Evolutionary conservation across 345 rosid genomes (phyloP).

Genomic region (Salix suchowensis): DNA sequence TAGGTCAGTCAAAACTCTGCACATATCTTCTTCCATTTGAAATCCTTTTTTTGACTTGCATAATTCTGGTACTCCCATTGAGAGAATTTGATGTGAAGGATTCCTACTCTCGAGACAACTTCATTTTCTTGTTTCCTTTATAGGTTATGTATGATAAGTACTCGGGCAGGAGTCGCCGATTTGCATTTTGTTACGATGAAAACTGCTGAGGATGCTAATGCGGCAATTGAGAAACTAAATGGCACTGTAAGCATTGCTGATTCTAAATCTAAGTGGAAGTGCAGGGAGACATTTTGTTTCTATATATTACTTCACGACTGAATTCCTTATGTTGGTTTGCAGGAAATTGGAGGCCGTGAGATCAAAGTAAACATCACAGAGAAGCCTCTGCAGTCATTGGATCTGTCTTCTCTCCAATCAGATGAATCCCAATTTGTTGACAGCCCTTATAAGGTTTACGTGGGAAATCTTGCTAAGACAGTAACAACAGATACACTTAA

Average conservation of each 20-base stretch:
- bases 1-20: background rate
- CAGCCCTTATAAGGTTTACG: constrained; percentile 69
- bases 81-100: background rate
- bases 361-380: constrained; percentile 82
- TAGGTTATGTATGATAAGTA: constrained; percentile 90
- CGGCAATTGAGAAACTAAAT: constrained; percentile 72
- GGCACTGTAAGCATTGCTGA: constrained; percentile 50
- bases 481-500: constrained; percentile 60
- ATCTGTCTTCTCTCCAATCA: constrained; percentile 45
- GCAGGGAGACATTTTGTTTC: background rate
- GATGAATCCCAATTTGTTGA: constrained; percentile 72
- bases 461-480: constrained; percentile 85
- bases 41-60: background rate
- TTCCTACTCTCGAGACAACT: background rate
- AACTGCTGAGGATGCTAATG: constrained; percentile 75
- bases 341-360: constrained; percentile 79
- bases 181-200: constrained; percentile 89
- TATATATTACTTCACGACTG: background rate
- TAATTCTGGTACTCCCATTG: background rate
- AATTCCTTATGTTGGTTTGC: constrained; percentile 1
- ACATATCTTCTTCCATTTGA: no score
- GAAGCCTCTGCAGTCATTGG: constrained; percentile 53
- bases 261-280: background rate
- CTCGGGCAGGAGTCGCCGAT: constrained; percentile 66
- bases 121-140: background rate